Base-by-base conservation (phyloP, 179 eudicot genomes). In the Heliamphora pulchella region DNA sequence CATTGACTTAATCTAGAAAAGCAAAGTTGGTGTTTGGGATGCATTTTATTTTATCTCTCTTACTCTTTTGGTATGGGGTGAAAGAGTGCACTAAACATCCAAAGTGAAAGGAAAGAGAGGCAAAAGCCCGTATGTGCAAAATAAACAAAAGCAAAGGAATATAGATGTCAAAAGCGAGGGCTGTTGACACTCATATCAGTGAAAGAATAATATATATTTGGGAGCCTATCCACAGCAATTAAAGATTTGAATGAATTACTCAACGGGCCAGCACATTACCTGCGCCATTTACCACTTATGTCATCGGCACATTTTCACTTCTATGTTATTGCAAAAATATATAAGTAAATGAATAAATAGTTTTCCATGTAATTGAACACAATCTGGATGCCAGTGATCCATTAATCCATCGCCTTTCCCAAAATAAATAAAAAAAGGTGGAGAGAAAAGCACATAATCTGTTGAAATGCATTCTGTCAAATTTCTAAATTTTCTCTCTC, bases 71-170 rank as follows among this genome's bases (percentile, higher is more conserved):
- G 11, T 39, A 0, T 8, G 11, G 13, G 63, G 50, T 8, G 46
- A 47, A 5, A 5, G 48, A 20, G 48, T 31, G 50, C 20, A 75
- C 22, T n/a, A n/a, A 47, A 39, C 14, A 51, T 17, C 31, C 31
- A 31, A 31, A 31, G 31, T 31, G 31, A 31, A 31, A 31, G 31
- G 31, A 31, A 31, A 31, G 31, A 31, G 31, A 31, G 31, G 31
- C 31, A 31, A 31, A 31, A 31, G 31, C 0, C 31, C 8, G 54
- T 74, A 14, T 4, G 3, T 75, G 53, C 66, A n/a, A 76, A 46
- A 62, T 62, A 76, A 18, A 76, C 66, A n/a, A 61, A 76, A 62
- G 44, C 54, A n/a, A 43, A 69, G 81, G 76, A 70, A 43, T 18
- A 17, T 74, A 67, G 13, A 31, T 22, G 41, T 67, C 64, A 5